Conservation (phyloP, 1,284 basidiomycete species). For the Cryptococcus hybrid region DNA sequence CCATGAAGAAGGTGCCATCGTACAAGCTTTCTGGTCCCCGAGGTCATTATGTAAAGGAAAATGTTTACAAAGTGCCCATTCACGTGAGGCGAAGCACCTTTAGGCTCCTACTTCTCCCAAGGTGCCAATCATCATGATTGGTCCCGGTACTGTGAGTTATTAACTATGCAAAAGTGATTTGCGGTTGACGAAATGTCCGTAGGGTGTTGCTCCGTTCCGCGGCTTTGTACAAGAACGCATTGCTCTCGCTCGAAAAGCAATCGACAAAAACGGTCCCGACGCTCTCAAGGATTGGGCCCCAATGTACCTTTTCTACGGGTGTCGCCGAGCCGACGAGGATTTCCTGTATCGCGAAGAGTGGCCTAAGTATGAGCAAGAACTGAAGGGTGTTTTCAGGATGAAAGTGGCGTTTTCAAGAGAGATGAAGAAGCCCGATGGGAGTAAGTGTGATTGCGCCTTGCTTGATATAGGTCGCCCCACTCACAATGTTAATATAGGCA, state of each 20-base stretch:
- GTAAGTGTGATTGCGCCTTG: conserved; percentile 23
- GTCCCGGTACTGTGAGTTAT: conserved; percentile 84
- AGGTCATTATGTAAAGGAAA: conserved; percentile 65
- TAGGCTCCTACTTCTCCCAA: conserved; percentile 93
- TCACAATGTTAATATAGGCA: conserved; percentile 51
- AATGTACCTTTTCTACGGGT: conserved; percentile 95
- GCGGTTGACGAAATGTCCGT: no score
- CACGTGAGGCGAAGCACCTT: conserved; percentile 96
- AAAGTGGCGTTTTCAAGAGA: conserved; percentile 83
- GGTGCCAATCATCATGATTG: conserved; percentile 98
- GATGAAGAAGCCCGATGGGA: conserved; percentile 75
- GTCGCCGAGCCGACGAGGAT: conserved; percentile 81
- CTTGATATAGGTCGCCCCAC: background rate
- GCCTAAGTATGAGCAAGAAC: conserved; percentile 79
- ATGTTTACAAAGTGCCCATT: conserved; percentile 79
- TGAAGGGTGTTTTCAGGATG: conserved; percentile 87
- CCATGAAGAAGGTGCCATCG: conserved; percentile 56
- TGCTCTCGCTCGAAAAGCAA: conserved; percentile 85
- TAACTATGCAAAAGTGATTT: conserved; percentile 31
- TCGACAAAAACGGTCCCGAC: conserved; percentile 85
- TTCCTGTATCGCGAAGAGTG: conserved; percentile 95
- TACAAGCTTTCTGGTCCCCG: conserved; percentile 90
- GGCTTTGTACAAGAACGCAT: conserved; percentile 98
- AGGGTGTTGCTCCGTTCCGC: conserved; percentile 97
- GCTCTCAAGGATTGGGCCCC: conserved; percentile 93